These are phyloP conservation scores for Inga oerstediana DNA, from an alignment of 306 rosid species.

Conservation along the genomic window DNA sequence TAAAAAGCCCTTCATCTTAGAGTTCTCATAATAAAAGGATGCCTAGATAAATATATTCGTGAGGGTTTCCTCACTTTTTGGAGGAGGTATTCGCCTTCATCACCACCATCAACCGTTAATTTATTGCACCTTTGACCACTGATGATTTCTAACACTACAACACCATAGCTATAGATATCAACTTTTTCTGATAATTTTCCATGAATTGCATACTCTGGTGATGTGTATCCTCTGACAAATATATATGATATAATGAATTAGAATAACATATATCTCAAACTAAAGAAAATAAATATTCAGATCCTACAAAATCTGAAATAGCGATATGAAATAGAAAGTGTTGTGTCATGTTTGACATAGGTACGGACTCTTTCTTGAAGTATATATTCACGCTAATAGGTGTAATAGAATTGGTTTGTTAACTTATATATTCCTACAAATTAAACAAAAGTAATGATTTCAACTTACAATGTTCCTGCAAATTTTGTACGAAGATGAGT, in stretches of 20 bases:
- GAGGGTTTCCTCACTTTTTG: constrained; percentile 28
- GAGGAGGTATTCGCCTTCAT: not conserved
- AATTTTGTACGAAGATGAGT: constrained; percentile 5
- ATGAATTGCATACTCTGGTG: not conserved
- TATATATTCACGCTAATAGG: not conserved
- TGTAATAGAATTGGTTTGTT: too few species aligned
- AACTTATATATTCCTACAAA: too few species aligned
- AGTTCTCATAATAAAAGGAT: too few species aligned
- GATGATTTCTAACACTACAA: not conserved
- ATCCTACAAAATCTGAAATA: not conserved
- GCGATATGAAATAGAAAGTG: not conserved
- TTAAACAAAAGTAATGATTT: not conserved
- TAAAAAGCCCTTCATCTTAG: too few species aligned
- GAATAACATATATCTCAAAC: not conserved
- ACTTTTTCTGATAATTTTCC: not conserved
- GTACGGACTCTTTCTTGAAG: not conserved
- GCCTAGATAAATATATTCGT: too few species aligned
- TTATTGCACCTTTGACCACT: not conserved
- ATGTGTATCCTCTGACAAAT: constrained; percentile 3
- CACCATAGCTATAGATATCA: not conserved
- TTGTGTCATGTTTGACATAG: not conserved
- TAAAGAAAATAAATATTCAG: not conserved
- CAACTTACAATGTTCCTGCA: constrained; percentile 52
- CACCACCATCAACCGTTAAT: not conserved
- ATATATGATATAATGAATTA: not conserved